Evolutionary conservation across 106 monocot genomes (phyloP).

Genomic region (Posidonia australis): DNA sequence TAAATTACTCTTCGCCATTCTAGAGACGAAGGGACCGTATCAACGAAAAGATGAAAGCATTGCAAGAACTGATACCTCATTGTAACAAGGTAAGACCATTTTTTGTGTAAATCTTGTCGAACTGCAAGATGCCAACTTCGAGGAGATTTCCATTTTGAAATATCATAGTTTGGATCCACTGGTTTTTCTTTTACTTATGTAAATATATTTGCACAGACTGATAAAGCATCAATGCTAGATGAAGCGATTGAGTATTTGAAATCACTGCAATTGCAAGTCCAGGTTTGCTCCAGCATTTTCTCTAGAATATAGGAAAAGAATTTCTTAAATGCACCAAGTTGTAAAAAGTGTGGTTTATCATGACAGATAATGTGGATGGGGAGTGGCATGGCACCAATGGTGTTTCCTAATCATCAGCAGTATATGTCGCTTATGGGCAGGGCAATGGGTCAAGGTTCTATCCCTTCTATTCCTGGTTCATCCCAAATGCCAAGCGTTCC

Average conservation of each 20-base stretch:
- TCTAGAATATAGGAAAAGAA: neutral
- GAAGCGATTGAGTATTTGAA: constrained; percentile 60
- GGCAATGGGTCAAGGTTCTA: constrained; percentile 23
- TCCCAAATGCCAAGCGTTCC: constrained; percentile 36
- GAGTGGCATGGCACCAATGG: constrained; percentile 70
- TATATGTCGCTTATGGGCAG: constrained; percentile 36
- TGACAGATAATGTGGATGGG: constrained; percentile 95
- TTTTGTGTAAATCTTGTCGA: neutral
- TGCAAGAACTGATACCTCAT: constrained; percentile 94
- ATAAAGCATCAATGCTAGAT: constrained; percentile 57
- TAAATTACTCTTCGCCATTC: neutral
- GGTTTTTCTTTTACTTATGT: neutral
- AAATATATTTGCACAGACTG: constrained; percentile 3
- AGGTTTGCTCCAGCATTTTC: constrained; percentile 19
- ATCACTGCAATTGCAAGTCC: constrained; percentile 48
- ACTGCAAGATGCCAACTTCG: neutral
- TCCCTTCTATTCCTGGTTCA: constrained; percentile 26
- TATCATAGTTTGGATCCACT: too few species aligned
- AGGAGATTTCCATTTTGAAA: neutral
- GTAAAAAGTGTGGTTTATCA: neutral
- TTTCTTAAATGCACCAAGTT: neutral
- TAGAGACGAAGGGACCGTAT: constrained; percentile 93
- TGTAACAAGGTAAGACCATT: constrained; percentile 60
- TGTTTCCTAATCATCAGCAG: constrained; percentile 57
- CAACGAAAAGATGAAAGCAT: constrained; percentile 92